Percentiles rank a stretch among this genome's conserved stretches.
Conservation (phyloP, 2,329 filamentous ascomycete species). For the Pseudogymnoascus sp. region DNA sequence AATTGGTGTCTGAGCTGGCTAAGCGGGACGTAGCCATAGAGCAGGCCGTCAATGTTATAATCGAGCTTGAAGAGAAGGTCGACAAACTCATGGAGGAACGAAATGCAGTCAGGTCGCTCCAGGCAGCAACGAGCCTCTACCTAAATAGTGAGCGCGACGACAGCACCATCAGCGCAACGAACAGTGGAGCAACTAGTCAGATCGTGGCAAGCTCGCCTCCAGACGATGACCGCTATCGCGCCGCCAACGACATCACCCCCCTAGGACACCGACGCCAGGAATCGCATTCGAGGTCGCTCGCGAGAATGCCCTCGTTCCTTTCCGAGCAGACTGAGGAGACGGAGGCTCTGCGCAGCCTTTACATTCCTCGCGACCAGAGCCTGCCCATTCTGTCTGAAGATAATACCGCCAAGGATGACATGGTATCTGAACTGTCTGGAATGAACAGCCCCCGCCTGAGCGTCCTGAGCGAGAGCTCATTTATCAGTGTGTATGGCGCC, state of each 20-base stretch:
- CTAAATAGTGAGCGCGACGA: slow-evolving; percentile 16
- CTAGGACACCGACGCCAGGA: slow-evolving; percentile 14
- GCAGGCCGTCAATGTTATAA: slow-evolving; percentile 64
- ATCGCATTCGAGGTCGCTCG: slow-evolving; percentile 35
- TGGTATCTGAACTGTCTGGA: slow-evolving; percentile 23
- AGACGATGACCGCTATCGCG: slow-evolving; percentile 7
- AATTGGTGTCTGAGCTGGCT: slow-evolving; percentile 53
- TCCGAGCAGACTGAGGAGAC: slow-evolving; percentile 53
- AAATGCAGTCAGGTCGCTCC: slow-evolving; percentile 45
- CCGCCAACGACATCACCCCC: background rate
- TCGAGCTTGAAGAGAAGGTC: slow-evolving; percentile 53
- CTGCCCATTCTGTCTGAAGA: slow-evolving; percentile 42
- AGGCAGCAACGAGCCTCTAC: slow-evolving; percentile 28
- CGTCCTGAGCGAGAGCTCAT: slow-evolving; percentile 60
- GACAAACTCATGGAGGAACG: slow-evolving; percentile 48
- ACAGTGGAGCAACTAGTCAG: slow-evolving; percentile 8
- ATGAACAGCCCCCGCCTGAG: slow-evolving; percentile 55
- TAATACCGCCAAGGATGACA: slow-evolving; percentile 26
- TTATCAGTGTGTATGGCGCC: slow-evolving; percentile 56
- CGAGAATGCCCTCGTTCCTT: slow-evolving; percentile 58
- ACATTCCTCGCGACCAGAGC: slow-evolving; percentile 39
- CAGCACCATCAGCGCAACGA: slow-evolving; percentile 20
- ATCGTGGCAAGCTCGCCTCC: slow-evolving; percentile 23
- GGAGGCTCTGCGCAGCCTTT: slow-evolving; percentile 54
- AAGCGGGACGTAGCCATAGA: slow-evolving; percentile 64